Evolutionary conservation across 2,329 filamentous ascomycete genomes (phyloP), one percentile per base, ranked within the genome.

Genomic region (Rhinocladiella similis): DNA sequence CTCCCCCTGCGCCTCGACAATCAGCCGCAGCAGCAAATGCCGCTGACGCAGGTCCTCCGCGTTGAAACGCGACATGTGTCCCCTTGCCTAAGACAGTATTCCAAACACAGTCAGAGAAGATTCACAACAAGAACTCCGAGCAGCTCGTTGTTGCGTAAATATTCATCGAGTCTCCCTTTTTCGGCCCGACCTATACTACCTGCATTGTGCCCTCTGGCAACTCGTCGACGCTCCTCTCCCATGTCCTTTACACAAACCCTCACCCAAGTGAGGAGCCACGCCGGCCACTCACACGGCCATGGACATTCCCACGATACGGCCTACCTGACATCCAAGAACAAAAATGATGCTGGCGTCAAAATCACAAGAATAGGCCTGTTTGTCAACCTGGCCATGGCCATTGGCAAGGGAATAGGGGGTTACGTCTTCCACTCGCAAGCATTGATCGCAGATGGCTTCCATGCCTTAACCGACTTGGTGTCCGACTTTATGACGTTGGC

Each of bases 371-470:
- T 97, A 66, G 91, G 91, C 22, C 81, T 96, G 45, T 89, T 87
- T 69, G 90, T 92, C 65, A 99, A 99, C 72, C 79, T 97, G 51
- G 87, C 86, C 69, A 97, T 99, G 92, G 94, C 93, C 48, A 80
- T 97, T 66, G 89, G 86, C 64, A 99, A 99, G 73, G 94, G 93
- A 41, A 79, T 92, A 25, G 94, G 94, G 56, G 94, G 94, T 65
- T 96, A 94, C 77, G 79, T 88, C 64, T 97, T 99, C 80, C 92
- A 97, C 73, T 97, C 92, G 43, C 91, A 97, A 75, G 88, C 90
- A 56, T 89, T 96, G 80, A 80, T 92, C 57, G 92, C 94, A 69
- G 94, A 99, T 72, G 94, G 91, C 54, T 93, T 96, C 77, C 94
- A 99, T 77, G 93, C 91, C 67, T 82, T 97, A 64, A 96, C 93